Base-by-base conservation (phyloP, 1,284 basidiomycete species). In the Trametes versicolor region DNA sequence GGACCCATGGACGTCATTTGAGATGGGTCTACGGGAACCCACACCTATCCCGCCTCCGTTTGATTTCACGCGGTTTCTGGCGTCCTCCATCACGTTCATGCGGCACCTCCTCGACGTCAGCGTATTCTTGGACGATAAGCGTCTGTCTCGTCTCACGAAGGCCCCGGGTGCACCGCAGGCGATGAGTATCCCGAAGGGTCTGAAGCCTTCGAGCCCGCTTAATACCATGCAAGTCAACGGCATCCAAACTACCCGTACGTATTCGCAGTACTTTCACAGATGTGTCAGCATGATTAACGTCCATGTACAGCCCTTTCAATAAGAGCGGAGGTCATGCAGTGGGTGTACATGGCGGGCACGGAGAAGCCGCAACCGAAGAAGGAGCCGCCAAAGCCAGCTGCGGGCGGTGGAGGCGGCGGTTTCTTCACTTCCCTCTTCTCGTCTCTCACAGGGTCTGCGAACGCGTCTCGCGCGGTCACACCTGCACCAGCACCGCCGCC, bases 71-170 rank as follows among this genome's bases (percentile, higher is more conserved):
- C 88, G 94, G 39, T 99, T 99, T 77, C 84, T 99, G 19, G 87
- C 92, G 21, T 97, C 96, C 1, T 96, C 94, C 0, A 90, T 99
- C 63, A 97, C 96, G 0, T 99, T 99, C 79, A 99, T 99, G 89
- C 84, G 87, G 19, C 85, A 91, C 64, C 86, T 99, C 7, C 83
- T 83, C 15, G 85, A 91, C 73, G 87, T 99, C 58, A 88, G 87
- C 71, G 86, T 97, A 25, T 92, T 87, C 74, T 87, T 96, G 49
- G 91, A 98, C 74, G 91, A 92, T 65, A 85, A 89, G 69, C 84
- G 91, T 36, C 86, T 99, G 1, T 89, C 92, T 19, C 85, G 85
- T 57, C 80, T 99, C 53, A 84, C 84, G 47, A 99, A 98, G 79
- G 83, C 82, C 19, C 76, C 87, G 41, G 90, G 90, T 1, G 67